Base-by-base conservation (phyloP, 2,329 filamentous ascomycete genomes). In the Mariannaea sp. region DNA sequence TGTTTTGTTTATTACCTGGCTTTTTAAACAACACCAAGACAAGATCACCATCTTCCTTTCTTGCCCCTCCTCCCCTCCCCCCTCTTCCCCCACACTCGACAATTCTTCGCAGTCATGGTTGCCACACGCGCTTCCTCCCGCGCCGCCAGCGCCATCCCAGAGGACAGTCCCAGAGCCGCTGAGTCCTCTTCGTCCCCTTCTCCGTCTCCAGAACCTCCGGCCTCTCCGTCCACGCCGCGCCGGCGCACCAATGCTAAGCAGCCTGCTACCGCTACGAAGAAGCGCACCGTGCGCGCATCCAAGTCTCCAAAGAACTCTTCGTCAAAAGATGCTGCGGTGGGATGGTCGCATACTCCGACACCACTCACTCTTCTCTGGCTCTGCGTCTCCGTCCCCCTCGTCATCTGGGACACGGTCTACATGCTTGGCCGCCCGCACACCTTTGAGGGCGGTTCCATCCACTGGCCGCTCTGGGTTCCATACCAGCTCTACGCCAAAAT, bases 401-500 rank as follows among this genome's bases (percentile, higher is more conserved):
- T 96, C 42, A 67, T 83, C 44, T 96, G 92, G 92, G 92, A 96
- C 74, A 83, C 82, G 24, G 76, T 78, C 53, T 96, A 96, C 75
- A 84, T 96, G 32, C 77, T 96, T 40, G 76, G 89, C 48, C 89
- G 92, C 16, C 92, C 92, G 24, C 83, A 87, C 71, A 89, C 85
- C 52, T 94, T 96, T 89, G 84, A 86, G 0, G 89, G 90, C 61
- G 91, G 91, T 13, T 73, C 72, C 40, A 76, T 88, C 46, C 89
- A 95, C 75, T 77, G 74, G 75, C 88, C 89, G 1, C 65, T 96
- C 35, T 96, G 84, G 81, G 75, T 74, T 24, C 90, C 89, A 0
- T 96, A 96, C 74, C 83, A 81, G 66, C 82, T 95, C 1, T 96
- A 96, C 75, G 89, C 87, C 52, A 76, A 79, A 44, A 78, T 96